Conservation (phyloP, 306 rosid species). For the Acacia acuminata region DNA sequence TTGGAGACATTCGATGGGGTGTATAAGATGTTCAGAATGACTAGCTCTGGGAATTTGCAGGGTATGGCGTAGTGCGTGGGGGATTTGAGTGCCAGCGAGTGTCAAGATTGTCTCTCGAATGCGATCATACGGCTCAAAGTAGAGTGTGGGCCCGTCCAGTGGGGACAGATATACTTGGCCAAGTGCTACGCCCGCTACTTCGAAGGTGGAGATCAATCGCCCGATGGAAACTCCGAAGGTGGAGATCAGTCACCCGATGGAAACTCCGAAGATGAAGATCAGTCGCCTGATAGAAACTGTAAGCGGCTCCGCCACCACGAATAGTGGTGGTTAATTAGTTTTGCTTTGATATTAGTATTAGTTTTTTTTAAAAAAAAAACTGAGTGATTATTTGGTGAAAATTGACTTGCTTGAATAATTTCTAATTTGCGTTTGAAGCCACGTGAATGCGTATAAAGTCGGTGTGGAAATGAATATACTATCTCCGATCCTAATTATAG, state of each 20-base stretch:
- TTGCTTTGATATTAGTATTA: background rate
- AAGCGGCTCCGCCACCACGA: conserved; percentile 41
- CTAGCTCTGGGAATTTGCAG: conserved; percentile 39
- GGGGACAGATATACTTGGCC: conserved; percentile 75
- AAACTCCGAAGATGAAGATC: too few relatives aligned
- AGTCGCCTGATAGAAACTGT: conserved; percentile 47
- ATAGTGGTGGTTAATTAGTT: conserved; percentile 32
- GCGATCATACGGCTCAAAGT: conserved; percentile 75
- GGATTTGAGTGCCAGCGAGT: conserved; percentile 73
- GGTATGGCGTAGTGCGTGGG: conserved; percentile 87
- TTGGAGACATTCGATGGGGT: conserved; percentile 45
- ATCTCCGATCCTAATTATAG: too few relatives aligned
- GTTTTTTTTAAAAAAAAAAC: background rate
- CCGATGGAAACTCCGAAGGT: too few relatives aligned
- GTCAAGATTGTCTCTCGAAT: conserved; percentile 77
- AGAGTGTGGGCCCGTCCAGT: conserved; percentile 62
- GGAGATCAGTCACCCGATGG: too few relatives aligned
- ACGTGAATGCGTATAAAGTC: conserved; percentile 15
- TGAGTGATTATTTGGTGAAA: background rate
- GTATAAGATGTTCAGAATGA: conserved; percentile 36
- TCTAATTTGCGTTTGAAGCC: conserved; percentile 20
- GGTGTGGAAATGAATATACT: conserved; percentile 17
- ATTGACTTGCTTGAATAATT: conserved; percentile 23
- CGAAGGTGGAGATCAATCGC: conserved; percentile 52
- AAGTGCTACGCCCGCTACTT: conserved; percentile 88